phyloP scores from a whole-genome alignment of 345 rosid genomes.

The Lepidium didymum region DNA sequence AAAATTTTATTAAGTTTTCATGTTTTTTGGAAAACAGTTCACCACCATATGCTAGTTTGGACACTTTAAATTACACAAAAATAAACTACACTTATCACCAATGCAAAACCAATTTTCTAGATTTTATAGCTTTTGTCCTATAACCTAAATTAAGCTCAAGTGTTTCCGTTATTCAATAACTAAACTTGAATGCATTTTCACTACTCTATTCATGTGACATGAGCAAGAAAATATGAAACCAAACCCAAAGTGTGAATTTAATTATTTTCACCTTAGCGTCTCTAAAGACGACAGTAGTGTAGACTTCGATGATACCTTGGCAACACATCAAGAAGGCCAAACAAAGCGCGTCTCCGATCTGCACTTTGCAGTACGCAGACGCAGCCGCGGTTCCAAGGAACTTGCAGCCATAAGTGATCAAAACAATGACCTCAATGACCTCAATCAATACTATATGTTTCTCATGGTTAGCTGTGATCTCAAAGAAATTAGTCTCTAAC shows the following conservation, averaged over 20 bases:
- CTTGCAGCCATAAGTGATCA: constrained; percentile 23
- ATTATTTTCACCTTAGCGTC: constrained; percentile 20
- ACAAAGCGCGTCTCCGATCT: constrained; percentile 26
- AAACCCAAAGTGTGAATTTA: background rate
- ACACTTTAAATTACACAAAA: too few relatives aligned
- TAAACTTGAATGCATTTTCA: too few relatives aligned
- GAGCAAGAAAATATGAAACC: background rate
- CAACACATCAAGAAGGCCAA: constrained; percentile 33
- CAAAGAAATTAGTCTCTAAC: constrained; percentile 22
- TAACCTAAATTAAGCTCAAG: too few relatives aligned
- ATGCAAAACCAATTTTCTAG: too few relatives aligned
- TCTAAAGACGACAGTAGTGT: constrained; percentile 17
- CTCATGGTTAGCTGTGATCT: constrained; percentile 12
- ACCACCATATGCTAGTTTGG: too few relatives aligned
- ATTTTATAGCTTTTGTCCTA: too few relatives aligned
- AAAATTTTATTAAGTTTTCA: too few relatives aligned
- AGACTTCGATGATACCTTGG: constrained; percentile 32
- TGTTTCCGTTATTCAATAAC: too few relatives aligned
- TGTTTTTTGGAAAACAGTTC: too few relatives aligned
- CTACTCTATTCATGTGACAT: too few relatives aligned
- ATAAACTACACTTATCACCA: too few relatives aligned
- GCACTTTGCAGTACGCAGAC: constrained; percentile 19
- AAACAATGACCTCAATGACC: constrained; percentile 8
- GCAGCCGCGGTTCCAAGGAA: constrained; percentile 27
- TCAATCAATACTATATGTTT: background rate